These are phyloP conservation scores for Chlorella sp. DNA, from an alignment of 139 green algal genomes.

Conservation along the genomic window DNA sequence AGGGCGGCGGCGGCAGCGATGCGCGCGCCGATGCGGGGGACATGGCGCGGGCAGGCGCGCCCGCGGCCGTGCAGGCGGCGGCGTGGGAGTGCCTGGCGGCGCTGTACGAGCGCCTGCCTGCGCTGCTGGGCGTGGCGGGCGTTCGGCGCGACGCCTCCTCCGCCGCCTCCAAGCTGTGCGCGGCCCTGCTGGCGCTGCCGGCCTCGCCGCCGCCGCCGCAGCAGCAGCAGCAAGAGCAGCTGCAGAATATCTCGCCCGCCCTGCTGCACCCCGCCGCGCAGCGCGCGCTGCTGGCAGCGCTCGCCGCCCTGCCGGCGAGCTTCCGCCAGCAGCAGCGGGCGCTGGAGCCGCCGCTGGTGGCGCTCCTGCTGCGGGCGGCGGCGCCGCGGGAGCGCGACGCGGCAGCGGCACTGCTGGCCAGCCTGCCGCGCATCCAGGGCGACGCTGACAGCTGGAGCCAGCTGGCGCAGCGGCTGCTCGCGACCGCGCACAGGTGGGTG, in stretches of 20 bases:
- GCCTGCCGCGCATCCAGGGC: conserved; percentile 32
- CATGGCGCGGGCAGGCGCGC: not conserved
- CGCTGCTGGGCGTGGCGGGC: conserved; percentile 52
- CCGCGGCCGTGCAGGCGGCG: conserved; percentile 8
- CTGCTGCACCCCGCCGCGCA: conserved; percentile 6
- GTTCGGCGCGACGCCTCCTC: conserved; percentile 44
- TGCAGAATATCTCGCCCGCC: not conserved
- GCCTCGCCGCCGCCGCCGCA: not conserved
- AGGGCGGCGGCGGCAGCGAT: conserved; percentile 3
- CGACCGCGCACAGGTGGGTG: conserved; percentile 32
- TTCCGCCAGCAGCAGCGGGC: conserved; percentile 25
- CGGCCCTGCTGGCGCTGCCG: conserved; percentile 28
- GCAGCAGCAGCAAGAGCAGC: not conserved
- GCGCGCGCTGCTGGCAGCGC: conserved; percentile 23
- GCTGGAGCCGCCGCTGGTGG: conserved; percentile 18
- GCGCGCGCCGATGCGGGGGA: not conserved
- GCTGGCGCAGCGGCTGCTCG: conserved; percentile 32
- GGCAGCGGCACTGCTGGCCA: conserved; percentile 5
- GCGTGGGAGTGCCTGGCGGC: conserved; percentile 8
- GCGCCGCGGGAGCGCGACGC: conserved; percentile 10
- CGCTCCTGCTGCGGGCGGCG: conserved; percentile 7
- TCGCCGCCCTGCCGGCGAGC: conserved; percentile 19
- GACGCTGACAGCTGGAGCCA: conserved; percentile 42
- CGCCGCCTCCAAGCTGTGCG: conserved; percentile 31
- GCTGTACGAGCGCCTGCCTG: conserved; percentile 42